Conservation (phyloP, 1,284 basidiomycete species). For the Neolentinus lepideus region DNA sequence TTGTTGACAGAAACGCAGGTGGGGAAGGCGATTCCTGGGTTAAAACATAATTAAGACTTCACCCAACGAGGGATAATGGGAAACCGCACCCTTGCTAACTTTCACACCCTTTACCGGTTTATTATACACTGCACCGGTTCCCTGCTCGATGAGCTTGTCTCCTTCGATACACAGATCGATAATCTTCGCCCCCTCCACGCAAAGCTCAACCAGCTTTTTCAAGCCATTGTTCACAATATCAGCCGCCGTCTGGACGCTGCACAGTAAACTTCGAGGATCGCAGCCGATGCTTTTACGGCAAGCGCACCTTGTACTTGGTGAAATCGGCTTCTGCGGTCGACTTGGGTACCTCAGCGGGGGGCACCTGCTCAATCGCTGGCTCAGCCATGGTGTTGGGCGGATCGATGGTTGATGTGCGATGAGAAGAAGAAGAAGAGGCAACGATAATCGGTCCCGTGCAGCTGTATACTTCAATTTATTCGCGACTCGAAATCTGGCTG, state of each 20-base stretch:
- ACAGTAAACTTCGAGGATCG: not conserved
- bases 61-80: constrained; percentile 7
- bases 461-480: not conserved
- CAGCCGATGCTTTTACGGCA: not conserved
- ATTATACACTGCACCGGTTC: constrained; percentile 84
- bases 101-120: constrained; percentile 84
- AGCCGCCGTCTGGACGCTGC: constrained; percentile 61
- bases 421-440: not conserved
- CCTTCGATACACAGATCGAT: constrained; percentile 90
- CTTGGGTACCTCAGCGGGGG: constrained; percentile 35
- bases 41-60: not conserved
- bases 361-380: not conserved
- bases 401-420: not conserved
- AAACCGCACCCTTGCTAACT: constrained; percentile 71
- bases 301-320: constrained; percentile 74
- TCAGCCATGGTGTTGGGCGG: not conserved
- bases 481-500: not conserved
- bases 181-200: constrained; percentile 79
- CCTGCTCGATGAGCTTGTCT: constrained; percentile 87
- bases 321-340: constrained; percentile 62
- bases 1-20: constrained; percentile 93
- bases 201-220: constrained; percentile 76
- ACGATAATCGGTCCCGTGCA: not conserved
- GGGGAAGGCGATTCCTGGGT: constrained; percentile 87
- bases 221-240: constrained; percentile 85